phyloP scores from a whole-genome alignment of 129 eudicot genomes.

The Dittrichia graveolens region DNA sequence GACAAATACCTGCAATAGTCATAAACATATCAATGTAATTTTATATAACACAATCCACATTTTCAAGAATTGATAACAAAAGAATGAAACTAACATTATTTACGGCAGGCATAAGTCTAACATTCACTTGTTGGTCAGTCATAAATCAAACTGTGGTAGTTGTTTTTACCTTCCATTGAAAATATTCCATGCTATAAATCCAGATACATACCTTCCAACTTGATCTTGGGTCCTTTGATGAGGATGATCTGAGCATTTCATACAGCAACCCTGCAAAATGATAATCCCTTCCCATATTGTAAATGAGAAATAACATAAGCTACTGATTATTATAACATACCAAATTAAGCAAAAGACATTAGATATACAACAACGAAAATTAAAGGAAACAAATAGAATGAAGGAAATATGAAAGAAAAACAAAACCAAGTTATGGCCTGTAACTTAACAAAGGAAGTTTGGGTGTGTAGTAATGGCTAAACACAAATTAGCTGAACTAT shows the following conservation, averaged over 20 bases:
- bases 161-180: slow-evolving; percentile 10
- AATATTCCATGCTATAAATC: slow-evolving; percentile 4
- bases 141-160: slow-evolving; percentile 2
- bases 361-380: slow-evolving; percentile 21
- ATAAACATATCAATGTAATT: slow-evolving; percentile 1
- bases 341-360: slow-evolving; percentile 4
- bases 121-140: not conserved
- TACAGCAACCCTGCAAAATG: slow-evolving; percentile 63
- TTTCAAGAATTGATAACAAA: slow-evolving; percentile 3
- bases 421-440: not conserved
- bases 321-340: slow-evolving; percentile 1
- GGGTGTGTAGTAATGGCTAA: not conserved
- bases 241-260: slow-evolving; percentile 82
- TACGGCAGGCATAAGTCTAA: slow-evolving; percentile 4
- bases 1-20: slow-evolving; percentile 67
- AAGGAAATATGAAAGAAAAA: not conserved
- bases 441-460: slow-evolving; percentile 2
- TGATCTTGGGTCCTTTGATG: slow-evolving; percentile 54
- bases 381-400: not conserved
- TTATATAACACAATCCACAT: not conserved
- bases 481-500: not conserved
- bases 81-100: slow-evolving; percentile 15
- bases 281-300: slow-evolving; percentile 19
- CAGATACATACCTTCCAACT: slow-evolving; percentile 77
- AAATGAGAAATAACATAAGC: slow-evolving; percentile 9